Conservation (phyloP, 2,329 filamentous ascomycete species). For the Thielaviopsis ethacetica region DNA sequence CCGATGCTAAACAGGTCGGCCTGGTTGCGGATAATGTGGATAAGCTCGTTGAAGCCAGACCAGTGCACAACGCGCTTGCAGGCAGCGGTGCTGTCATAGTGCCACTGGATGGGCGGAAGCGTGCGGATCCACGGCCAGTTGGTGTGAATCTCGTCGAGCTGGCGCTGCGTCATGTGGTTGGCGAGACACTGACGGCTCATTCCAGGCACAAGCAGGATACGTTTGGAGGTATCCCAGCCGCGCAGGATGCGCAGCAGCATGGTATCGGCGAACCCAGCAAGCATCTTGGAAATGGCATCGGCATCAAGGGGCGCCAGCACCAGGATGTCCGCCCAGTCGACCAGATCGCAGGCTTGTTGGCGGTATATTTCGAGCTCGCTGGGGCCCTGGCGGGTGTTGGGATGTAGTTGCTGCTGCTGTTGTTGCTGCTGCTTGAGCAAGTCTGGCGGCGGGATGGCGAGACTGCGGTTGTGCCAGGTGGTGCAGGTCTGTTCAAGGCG, state of each 20-base stretch:
- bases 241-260: constrained; percentile 66
- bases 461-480: constrained; percentile 37
- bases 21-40: constrained; percentile 61
- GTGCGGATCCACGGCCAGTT: constrained; percentile 83
- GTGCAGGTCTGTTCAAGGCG: constrained; percentile 47
- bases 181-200: constrained; percentile 87
- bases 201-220: constrained; percentile 67
- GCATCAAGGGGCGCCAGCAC: constrained; percentile 75
- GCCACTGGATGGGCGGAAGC: constrained; percentile 68
- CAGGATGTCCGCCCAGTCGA: constrained; percentile 76
- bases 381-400: constrained; percentile 9
- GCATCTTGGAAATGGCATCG: constrained; percentile 72
- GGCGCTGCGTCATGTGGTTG: constrained; percentile 74
- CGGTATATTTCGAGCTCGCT: constrained; percentile 7
- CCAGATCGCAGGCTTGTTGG: constrained; percentile 43
- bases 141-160: constrained; percentile 64
- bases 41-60: constrained; percentile 53
- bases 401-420: neutral
- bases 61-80: constrained; percentile 41
- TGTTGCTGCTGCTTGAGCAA: constrained; percentile 4
- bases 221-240: constrained; percentile 77
- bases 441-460: constrained; percentile 25
- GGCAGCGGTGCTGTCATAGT: constrained; percentile 40
- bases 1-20: constrained; percentile 60
- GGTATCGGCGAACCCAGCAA: constrained; percentile 67